Percentiles rank a stretch among this genome's conserved stretches.
Evolutionary conservation across 176 grass and related monocot species (phyloP).

Genomic region (Metroxylon sagu): DNA sequence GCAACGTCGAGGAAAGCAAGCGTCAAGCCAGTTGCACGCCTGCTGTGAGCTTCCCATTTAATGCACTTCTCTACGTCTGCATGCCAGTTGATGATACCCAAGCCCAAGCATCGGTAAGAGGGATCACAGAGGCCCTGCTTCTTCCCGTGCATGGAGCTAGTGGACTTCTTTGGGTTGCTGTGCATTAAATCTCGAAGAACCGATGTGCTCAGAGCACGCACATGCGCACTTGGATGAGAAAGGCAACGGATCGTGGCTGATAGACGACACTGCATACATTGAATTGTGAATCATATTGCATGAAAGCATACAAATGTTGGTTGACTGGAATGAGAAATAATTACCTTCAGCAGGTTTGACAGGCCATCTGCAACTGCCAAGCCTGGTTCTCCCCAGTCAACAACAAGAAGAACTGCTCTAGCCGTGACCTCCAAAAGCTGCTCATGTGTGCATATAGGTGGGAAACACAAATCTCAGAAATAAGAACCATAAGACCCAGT

Average conservation of each 20-base stretch:
- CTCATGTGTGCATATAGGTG: background rate
- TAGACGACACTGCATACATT: slow-evolving; percentile 75
- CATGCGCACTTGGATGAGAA: slow-evolving; percentile 88
- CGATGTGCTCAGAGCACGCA: slow-evolving; percentile 82
- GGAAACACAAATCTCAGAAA: slow-evolving; percentile 5
- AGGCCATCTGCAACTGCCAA: slow-evolving; percentile 82
- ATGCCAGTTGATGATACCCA: slow-evolving; percentile 58
- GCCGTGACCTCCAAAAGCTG: slow-evolving; percentile 95
- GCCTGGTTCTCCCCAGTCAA: slow-evolving; percentile 80
- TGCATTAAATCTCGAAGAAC: slow-evolving; percentile 87
- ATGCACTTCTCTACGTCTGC: slow-evolving; percentile 76
- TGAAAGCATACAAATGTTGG: too few relatives aligned
- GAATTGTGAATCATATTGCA: background rate
- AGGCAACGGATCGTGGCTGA: slow-evolving; percentile 89
- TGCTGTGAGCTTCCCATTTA: slow-evolving; percentile 85
- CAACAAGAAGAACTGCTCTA: slow-evolving; percentile 81
- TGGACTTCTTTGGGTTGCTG: slow-evolving; percentile 24
- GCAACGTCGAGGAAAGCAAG: slow-evolving; percentile 58
- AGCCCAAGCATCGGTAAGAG: slow-evolving; percentile 47
- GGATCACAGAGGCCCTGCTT: slow-evolving; percentile 40
- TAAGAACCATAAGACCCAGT: background rate
- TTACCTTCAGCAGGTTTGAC: slow-evolving; percentile 84
- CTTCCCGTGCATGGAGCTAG: slow-evolving; percentile 34
- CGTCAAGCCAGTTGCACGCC: slow-evolving; percentile 61
- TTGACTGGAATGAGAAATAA: background rate